These are phyloP conservation scores for Collybiopsis luxurians DNA, from an alignment of 768 basidiomycete genomes.

Conservation along the genomic window DNA sequence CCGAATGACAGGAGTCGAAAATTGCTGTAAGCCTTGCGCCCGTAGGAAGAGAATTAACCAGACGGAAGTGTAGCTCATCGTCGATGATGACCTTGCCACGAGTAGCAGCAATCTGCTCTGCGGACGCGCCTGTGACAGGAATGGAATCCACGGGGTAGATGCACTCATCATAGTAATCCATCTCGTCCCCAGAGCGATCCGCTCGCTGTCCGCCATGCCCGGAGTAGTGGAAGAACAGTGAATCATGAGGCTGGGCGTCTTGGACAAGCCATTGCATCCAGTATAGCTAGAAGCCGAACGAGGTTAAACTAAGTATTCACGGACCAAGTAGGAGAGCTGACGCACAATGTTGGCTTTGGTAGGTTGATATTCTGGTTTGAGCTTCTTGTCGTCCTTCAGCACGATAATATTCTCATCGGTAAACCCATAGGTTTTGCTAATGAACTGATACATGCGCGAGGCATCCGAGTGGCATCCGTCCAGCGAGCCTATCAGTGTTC, in stretches of 20 bases:
- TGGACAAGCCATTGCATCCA: slow-evolving; percentile 64
- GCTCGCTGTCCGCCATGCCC: slow-evolving; percentile 69
- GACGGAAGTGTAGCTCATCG: slow-evolving; percentile 54
- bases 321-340: not conserved
- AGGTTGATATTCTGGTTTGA: slow-evolving; percentile 1
- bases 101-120: not conserved
- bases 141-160: slow-evolving; percentile 5
- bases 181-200: slow-evolving; percentile 58
- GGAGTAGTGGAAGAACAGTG: slow-evolving; percentile 67
- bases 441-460: slow-evolving; percentile 5
- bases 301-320: not conserved
- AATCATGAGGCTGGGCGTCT: slow-evolving; percentile 55
- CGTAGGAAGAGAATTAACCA: slow-evolving; percentile 56
- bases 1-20: slow-evolving; percentile 58
- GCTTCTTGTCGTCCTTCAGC: slow-evolving; percentile 1
- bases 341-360: slow-evolving; percentile 5
- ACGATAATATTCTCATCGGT: not conserved
- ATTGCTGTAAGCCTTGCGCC: slow-evolving; percentile 65
- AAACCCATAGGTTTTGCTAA: slow-evolving; percentile 5
- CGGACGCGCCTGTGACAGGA: not conserved
- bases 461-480: slow-evolving; percentile 9
- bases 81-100: slow-evolving; percentile 27
- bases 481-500: not conserved
- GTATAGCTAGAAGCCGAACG: not conserved
- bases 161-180: slow-evolving; percentile 58